phyloP scores from a whole-genome alignment of 768 basidiomycete species.

The Lactarius indigo region DNA sequence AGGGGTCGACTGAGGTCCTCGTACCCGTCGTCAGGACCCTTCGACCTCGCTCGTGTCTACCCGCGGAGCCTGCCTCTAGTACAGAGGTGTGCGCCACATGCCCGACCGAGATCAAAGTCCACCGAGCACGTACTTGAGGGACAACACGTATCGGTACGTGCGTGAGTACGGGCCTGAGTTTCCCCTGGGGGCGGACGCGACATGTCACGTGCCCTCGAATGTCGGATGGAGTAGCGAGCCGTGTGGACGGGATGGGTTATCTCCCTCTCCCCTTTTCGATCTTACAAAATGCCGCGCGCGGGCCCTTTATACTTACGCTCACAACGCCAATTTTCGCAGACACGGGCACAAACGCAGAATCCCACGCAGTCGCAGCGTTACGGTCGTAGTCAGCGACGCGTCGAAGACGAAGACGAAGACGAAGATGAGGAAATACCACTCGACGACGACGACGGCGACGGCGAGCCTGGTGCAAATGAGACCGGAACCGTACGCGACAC shows the following conservation, averaged over 20 bases:
- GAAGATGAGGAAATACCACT: slow-evolving; percentile 33
- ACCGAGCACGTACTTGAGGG: no score
- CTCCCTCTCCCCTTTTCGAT: not conserved
- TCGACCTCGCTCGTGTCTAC: no score
- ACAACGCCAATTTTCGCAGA: slow-evolving; percentile 35
- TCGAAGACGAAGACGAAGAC: slow-evolving; percentile 36
- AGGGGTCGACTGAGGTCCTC: no score
- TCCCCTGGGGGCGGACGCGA: slow-evolving; percentile 38
- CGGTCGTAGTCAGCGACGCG: slow-evolving; percentile 22
- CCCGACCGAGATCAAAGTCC: no score
- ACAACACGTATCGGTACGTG: no score
- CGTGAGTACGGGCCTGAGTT: no score
- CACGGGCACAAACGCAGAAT: slow-evolving; percentile 29
- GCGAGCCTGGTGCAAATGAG: slow-evolving; percentile 32
- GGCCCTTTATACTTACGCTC: slow-evolving; percentile 41
- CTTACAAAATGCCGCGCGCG: slow-evolving; percentile 32
- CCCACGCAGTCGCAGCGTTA: slow-evolving; percentile 29
- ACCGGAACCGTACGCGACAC: not conserved
- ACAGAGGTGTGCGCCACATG: no score
- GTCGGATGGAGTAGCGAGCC: no score
- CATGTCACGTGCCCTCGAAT: no score
- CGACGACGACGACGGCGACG: slow-evolving; percentile 35
- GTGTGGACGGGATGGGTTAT: not conserved
- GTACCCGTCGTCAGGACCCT: no score
- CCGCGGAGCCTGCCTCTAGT: no score